phyloP scores from a whole-genome alignment of 441 rosid genomes.

The Erysimum cheiri region DNA sequence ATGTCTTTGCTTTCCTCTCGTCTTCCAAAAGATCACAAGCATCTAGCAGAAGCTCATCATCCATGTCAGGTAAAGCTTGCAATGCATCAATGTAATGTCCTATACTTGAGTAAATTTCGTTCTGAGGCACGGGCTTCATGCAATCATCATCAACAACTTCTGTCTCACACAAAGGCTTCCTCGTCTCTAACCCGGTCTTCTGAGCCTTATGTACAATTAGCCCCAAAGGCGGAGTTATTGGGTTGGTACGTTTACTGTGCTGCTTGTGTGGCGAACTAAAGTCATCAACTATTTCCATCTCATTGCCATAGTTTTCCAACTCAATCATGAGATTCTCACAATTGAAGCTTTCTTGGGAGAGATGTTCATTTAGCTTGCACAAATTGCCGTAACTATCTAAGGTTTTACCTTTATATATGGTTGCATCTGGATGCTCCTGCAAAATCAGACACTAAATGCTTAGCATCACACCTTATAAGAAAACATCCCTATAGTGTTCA shows the following conservation, averaged over 20 bases:
- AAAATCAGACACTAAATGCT: constrained; percentile 34
- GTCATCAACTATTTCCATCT: constrained; percentile 45
- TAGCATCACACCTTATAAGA: neutral
- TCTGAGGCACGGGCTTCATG: constrained; percentile 29
- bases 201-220: constrained; percentile 48
- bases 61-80: constrained; percentile 75
- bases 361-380: constrained; percentile 59
- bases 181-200: constrained; percentile 52
- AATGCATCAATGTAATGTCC: constrained; percentile 64
- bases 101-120: constrained; percentile 43
- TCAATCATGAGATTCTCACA: constrained; percentile 44
- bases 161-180: constrained; percentile 40
- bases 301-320: constrained; percentile 44
- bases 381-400: constrained; percentile 53
- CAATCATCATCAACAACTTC: constrained; percentile 35
- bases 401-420: constrained; percentile 55
- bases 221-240: constrained; percentile 27
- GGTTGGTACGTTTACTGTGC: constrained; percentile 51
- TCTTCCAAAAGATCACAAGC: constrained; percentile 91
- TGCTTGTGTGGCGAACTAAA: constrained; percentile 43
- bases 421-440: constrained; percentile 73
- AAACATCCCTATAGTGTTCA: too few relatives aligned
- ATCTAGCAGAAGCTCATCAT: constrained; percentile 80
- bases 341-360: constrained; percentile 42
- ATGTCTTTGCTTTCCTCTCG: constrained; percentile 79